Evolutionary conservation across 148 eudicot genomes (phyloP), one percentile per base, ranked within the genome.

Genomic region (Vaccinium corymbosum): DNA sequence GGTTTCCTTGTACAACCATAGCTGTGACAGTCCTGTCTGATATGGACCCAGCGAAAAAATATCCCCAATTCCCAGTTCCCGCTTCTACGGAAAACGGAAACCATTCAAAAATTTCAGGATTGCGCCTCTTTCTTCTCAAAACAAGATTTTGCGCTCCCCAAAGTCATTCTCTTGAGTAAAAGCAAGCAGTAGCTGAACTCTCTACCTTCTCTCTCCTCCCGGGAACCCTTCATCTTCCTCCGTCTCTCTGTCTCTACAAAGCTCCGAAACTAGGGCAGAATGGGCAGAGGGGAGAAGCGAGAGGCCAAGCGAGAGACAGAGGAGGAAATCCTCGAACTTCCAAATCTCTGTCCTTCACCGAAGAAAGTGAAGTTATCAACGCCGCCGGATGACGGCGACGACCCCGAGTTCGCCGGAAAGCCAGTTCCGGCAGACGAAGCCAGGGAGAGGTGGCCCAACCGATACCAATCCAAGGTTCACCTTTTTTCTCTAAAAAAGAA

Each of bases 361-460:
- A 70, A 83, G 68, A 83, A 81, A 25, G 74, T 50, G 42, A 49
- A 72, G 59, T 74, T 82, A 25, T 38, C 83, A 80, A 25, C 79
- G 83, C 25, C 79, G 83, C 16, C 81, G 81, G 19, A 82, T 32
- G 74, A 50, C 14, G 66, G 49, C 0, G 78, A 72, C 1, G 78
- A 78, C 7, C 79, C 72, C 22, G 48, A 38, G 32, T 66, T 87
- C 42, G 22, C n/a, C 78, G 87, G 87, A 17, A 72, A 83, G 4
- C 86, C 89, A 3, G 76, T 88, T 59, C 78, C 88, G 1, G 77
- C 53, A 27, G 70, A 56, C 9, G 82, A 88, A 51, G 87, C 89
- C 6, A 76, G 84, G 16, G 46, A 48, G 27, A 80, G 71, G 0
- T 88, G 89, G 89, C 88, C 88, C 3, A 75, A 83, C 0, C 89